Evolutionary conservation across 1,284 basidiomycete genomes (phyloP), one percentile per base, ranked within the genome.

Genomic region (Apiotrichum veenhuisii): DNA sequence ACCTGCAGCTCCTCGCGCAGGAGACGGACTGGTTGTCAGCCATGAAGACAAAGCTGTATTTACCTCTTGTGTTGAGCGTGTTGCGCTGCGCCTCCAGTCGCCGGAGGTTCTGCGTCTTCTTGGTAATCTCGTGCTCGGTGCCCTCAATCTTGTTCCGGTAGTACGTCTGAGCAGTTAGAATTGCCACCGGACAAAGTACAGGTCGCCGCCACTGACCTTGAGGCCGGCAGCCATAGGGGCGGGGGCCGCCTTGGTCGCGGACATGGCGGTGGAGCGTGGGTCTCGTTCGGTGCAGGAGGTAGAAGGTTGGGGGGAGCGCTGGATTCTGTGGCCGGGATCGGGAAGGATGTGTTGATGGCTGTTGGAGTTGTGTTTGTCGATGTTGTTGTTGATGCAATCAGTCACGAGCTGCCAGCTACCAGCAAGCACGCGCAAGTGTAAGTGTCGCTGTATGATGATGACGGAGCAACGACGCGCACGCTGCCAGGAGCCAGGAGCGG

Each of bases 21-120:
- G 10, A 96, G 76, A 49, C 93, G 82, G 33, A 96, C 93, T 75
- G 41, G 5, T 4, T 20, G 52, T 69, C 53, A 68, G 65, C 63
- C 59, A 5, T 30, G 23, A 33, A 25, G 2, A 23, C 10, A 17
- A 36, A 22, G 75, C 82, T n/a, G n/a, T n/a, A n/a, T n/a, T 63
- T 63, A 89, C 93, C 93, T 81, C 93, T 82, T 20, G 93, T 92
- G 77, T 98, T 98, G 64, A 98, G 80, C 9, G 94, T 89, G 83
- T 98, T 98, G 62, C 94, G 82, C 77, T 98, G 95, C 7, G 95
- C 95, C 79, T 98, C 95, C 65, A 98, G 80, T 63, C 95, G 89
- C 47, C 95, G 83, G 55, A 98, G 77, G 78, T 98, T 98, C 80
- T 97, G 94, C 0, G 94, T 97, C 79, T 94, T 95, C 78, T 91